Conservation (phyloP, 495 filamentous ascomycete species). For the Poronia punctata region DNA sequence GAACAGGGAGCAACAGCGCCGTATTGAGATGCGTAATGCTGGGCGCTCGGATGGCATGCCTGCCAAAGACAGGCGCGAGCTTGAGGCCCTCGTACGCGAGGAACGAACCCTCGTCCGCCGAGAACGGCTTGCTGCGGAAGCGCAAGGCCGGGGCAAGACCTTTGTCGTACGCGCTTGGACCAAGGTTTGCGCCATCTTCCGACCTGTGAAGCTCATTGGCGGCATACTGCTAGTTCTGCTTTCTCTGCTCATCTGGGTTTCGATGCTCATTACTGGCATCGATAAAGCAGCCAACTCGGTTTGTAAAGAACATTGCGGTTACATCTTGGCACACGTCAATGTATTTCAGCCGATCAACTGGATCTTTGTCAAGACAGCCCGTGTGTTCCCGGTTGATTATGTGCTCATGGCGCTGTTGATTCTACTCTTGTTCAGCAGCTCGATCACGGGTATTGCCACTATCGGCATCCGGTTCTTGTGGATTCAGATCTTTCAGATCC, state of each 20-base stretch:
- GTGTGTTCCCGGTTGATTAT: slow-evolving; percentile 88
- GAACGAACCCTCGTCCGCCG: slow-evolving; percentile 87
- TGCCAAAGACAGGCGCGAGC: slow-evolving; percentile 76
- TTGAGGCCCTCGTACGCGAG: slow-evolving; percentile 80
- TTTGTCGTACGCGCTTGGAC: slow-evolving; percentile 65
- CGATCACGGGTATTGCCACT: slow-evolving; percentile 74
- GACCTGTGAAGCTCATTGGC: slow-evolving; percentile 79
- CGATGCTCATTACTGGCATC: slow-evolving; percentile 91
- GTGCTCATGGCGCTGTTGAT: slow-evolving; percentile 75
- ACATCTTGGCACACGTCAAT: slow-evolving; percentile 84
- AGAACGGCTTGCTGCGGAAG: slow-evolving; percentile 77
- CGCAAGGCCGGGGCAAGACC: slow-evolving; percentile 62
- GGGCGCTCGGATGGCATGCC: slow-evolving; percentile 68
- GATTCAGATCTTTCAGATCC: slow-evolving; percentile 83
- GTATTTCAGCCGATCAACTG: slow-evolving; percentile 94
- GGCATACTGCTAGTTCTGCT: slow-evolving; percentile 70
- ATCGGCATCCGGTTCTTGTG: slow-evolving; percentile 95
- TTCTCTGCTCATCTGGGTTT: slow-evolving; percentile 69
- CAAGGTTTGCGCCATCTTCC: slow-evolving; percentile 66
- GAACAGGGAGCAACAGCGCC: slow-evolving; percentile 85
- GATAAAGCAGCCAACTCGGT: slow-evolving; percentile 94
- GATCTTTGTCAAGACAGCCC: slow-evolving; percentile 74
- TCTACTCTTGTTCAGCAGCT: slow-evolving; percentile 77
- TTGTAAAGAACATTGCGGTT: slow-evolving; percentile 86
- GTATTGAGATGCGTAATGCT: slow-evolving; percentile 78